phyloP scores from a whole-genome alignment of 176 grass and related monocot genomes.

The Ensete glaucum region DNA sequence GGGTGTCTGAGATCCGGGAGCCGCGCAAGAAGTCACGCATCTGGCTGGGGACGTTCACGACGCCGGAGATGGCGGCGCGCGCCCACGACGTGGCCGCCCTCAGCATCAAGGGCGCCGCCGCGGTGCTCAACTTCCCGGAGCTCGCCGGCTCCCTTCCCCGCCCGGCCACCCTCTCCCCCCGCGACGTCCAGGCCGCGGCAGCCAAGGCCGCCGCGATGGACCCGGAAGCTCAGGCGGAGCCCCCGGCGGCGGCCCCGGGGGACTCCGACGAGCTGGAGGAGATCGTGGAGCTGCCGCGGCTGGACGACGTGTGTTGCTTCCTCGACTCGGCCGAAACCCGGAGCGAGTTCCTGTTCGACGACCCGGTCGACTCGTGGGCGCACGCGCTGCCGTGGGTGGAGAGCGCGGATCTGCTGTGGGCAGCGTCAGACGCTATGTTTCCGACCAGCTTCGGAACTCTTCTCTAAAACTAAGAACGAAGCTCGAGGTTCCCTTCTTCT shows the following conservation, averaged over 20 bases:
- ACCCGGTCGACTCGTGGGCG: neutral
- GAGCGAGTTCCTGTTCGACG: slow-evolving; percentile 5
- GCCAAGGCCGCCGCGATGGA: neutral
- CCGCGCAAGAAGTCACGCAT: slow-evolving; percentile 83
- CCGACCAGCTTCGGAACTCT: neutral
- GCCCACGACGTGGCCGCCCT: slow-evolving; percentile 77
- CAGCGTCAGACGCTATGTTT: neutral
- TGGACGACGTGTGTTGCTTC: slow-evolving; percentile 1
- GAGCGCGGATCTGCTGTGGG: neutral
- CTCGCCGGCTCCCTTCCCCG: slow-evolving; percentile 3
- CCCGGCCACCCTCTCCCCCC: neutral
- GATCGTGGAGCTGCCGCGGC: slow-evolving; percentile 9
- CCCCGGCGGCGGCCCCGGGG: neutral
- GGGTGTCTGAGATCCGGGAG: slow-evolving; percentile 33
- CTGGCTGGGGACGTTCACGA: slow-evolving; percentile 69
- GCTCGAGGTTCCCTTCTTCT: neutral
- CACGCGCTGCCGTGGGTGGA: neutral
- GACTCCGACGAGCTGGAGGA: slow-evolving; percentile 6
- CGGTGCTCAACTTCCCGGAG: slow-evolving; percentile 11
- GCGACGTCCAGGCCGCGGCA: slow-evolving; percentile 1
- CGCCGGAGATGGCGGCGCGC: slow-evolving; percentile 55
- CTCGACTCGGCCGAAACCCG: slow-evolving; percentile 1
- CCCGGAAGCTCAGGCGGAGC: neutral
- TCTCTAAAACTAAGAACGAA: neutral
- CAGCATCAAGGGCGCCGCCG: slow-evolving; percentile 14